Conservation (phyloP, 2,329 filamentous ascomycete species). For the Clonostachys chloroleuca region DNA sequence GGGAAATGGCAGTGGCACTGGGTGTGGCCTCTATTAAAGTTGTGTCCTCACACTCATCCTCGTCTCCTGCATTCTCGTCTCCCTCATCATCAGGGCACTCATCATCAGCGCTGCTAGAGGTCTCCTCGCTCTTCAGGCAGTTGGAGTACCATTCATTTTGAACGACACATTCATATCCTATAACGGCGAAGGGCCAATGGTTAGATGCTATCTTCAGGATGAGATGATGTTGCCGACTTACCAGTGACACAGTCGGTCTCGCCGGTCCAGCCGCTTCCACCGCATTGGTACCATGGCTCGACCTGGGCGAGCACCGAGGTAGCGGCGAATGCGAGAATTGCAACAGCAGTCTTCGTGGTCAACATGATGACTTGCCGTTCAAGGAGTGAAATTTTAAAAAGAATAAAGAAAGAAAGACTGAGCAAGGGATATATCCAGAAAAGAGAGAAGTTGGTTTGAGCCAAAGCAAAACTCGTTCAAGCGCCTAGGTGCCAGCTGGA, state of each 20-base stretch:
- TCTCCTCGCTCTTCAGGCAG: slow-evolving; percentile 27
- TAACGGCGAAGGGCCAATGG: too few species aligned
- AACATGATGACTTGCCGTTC: background rate
- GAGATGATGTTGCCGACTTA: background rate
- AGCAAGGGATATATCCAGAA: too few species aligned
- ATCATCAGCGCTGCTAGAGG: slow-evolving; percentile 12
- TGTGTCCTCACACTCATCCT: too few species aligned
- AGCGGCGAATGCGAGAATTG: background rate
- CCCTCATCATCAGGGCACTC: background rate
- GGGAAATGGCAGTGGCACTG: too few species aligned
- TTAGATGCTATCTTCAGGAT: too few species aligned
- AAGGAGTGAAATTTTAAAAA: background rate
- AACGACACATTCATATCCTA: slow-evolving; percentile 4
- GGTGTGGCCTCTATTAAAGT: background rate
- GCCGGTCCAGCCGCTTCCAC: background rate
- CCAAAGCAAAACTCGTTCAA: background rate
- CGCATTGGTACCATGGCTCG: background rate
- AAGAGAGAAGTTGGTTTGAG: background rate
- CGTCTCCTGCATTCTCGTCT: background rate
- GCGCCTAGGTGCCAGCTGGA: background rate
- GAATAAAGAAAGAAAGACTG: background rate
- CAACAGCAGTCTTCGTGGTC: background rate
- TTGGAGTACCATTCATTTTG: slow-evolving; percentile 46
- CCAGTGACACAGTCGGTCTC: background rate
- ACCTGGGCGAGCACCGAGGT: background rate